Evolutionary conservation across 1,139 yeast species (phyloP), one percentile per base, ranked within the genome.

Genomic region (Lodderomyces jiufengensis): DNA sequence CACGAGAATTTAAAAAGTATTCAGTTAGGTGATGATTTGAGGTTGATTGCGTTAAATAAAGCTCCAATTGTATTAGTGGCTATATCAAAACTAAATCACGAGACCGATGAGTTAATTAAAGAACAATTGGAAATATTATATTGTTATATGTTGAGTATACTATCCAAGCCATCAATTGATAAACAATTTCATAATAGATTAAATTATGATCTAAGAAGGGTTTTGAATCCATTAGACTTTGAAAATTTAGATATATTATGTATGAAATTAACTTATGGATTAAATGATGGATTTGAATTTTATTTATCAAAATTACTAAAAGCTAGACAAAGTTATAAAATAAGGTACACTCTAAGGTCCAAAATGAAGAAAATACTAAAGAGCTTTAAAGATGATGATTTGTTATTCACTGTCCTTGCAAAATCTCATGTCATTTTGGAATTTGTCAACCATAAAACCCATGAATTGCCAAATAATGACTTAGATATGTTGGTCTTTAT

Each of bases 191-290:
- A 70, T 36, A 76, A 78, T 45, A 67, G 95, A 40, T 82, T 84
- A 54, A 86, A 86, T 51, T 88, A 84, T 51, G 97, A 92, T 52
- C 61, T 92, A 30, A 63, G 97, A 22, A 82, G 81, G 42, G 71
- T 85, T 27, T 64, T 92, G 21, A 88, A 88, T 1, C 79, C 83
- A 1, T 62, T 79, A 9, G 85, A 80, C 44, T 78, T 80, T 41
- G 72, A 73, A 2, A 83, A 84, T 39, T 57, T 87, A 29, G 83
- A 81, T 44, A 67, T 76, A 1, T 65, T 85, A 23, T 74, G 86
- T 41, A 63, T 69, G 50, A 78, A 74, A 42, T 61, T 85, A 49
- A 65, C 61, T 5, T 67, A 51, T 51, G 75, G 61, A 15, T 34
- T 24, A 30, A 24, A 29, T 11, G 44, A 41, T 12, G 14, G 37